Base-by-base conservation (phyloP, 768 basidiomycete species). In the Hysterangium stoloniferum region DNA sequence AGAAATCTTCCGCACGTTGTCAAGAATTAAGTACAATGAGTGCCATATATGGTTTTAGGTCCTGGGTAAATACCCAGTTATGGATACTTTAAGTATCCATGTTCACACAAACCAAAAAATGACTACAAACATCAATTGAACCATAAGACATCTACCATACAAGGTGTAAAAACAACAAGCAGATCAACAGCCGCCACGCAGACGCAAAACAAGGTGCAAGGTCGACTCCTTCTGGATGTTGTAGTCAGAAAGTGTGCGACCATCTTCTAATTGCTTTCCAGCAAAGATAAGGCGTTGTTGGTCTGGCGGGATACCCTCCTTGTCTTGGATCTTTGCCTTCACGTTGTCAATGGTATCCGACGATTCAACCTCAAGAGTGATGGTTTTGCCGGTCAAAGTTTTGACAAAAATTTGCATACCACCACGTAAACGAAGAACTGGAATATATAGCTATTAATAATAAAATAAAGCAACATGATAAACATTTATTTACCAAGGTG, bases 291-390 rank as follows among this genome's bases (percentile, higher is more conserved):
- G 67, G 42, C 84, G 78, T 62, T 86, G 85, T 63, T 85, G 83
- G 64, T 86, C 85, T 46, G 84, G 84, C 41, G 82, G 84, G 57
- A 86, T 86, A 37, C 78, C 90, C 61, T 92, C 90, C 72, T 93
- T 94, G 64, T 93, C 90, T 65, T 93, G 90, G 42, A 95, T 93
- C 78, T 92, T 93, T 34, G 84, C 77, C 68, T 89, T 90, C 35
- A 90, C 86, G 55, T 88, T 89, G 64, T 89, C 86, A 58, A 89
- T 89, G 38, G 86, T 88, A 62, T 89, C 88, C 0, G 84, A 86
- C 0, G 86, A 89, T 66, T 90, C 86, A 8, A 90, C 86, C 66
- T 89, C 87, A 3, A 91, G 70, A 11, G 89, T 22, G 61, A 84
- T 83, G 43, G 85, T 86, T 76, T 84, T 84, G 40, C 83, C 83